A percentile compares a stretch with the other conserved stretches of the same genome.
Conservation (phyloP, 148 eudicot genomes). For the Camellia granthamiana region DNA sequence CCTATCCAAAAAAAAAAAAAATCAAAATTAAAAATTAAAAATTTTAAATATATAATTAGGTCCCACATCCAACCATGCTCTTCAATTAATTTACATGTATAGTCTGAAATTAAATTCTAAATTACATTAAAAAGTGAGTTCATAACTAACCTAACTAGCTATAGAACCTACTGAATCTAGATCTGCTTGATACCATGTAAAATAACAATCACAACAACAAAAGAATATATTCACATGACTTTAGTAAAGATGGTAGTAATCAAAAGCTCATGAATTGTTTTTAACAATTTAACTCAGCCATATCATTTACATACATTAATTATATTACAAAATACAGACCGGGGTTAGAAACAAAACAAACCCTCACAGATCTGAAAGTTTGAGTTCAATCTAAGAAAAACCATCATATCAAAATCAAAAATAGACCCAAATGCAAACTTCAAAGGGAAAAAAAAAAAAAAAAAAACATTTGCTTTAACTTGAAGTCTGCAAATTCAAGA, state of each 20-base stretch:
- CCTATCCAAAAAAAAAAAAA: no score
- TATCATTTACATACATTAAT: slow-evolving; percentile 22
- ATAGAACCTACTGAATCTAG: slow-evolving; percentile 8
- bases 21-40: no score
- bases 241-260: not conserved
- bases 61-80: not conserved
- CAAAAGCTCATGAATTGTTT: slow-evolving; percentile 13
- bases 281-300: slow-evolving; percentile 15
- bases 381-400: slow-evolving; percentile 17
- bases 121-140: slow-evolving; percentile 2
- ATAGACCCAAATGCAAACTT: not conserved
- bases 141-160: slow-evolving; percentile 9
- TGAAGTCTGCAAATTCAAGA: slow-evolving; percentile 26
- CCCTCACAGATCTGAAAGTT: slow-evolving; percentile 22
- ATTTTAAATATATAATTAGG: no score
- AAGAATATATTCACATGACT: slow-evolving; percentile 22
- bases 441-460: not conserved
- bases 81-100: not conserved
- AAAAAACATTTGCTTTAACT: not conserved
- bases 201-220: not conserved
- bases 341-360: slow-evolving; percentile 22
- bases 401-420: slow-evolving; percentile 6
- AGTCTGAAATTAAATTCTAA: not conserved
- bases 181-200: not conserved
- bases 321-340: slow-evolving; percentile 20